Percentiles rank a stretch among this genome's conserved stretches.
These are phyloP conservation scores for Cladosporium sp. DNA, from an alignment of 2,329 filamentous ascomycete genomes.

Conservation along the genomic window DNA sequence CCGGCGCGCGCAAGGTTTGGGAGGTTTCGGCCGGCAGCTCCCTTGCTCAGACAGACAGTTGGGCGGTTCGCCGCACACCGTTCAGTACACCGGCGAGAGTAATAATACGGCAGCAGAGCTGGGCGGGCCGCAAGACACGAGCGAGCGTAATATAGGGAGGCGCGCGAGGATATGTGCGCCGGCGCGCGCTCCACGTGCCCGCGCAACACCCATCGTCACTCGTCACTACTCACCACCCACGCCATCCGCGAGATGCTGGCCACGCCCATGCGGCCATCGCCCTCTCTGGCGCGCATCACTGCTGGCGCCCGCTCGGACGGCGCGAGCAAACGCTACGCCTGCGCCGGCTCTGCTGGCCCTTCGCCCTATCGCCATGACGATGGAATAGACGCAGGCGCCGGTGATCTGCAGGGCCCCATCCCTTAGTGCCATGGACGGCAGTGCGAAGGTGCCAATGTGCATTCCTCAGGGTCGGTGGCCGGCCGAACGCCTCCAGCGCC, in stretches of 20 bases:
- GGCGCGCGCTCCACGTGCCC: slow-evolving; percentile 4
- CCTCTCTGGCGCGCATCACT: too few relatives aligned
- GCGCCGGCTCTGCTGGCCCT: background rate
- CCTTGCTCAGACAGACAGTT: slow-evolving; percentile 11
- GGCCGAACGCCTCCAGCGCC: background rate
- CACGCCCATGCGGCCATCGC: too few relatives aligned
- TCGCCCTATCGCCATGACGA: slow-evolving; percentile 11
- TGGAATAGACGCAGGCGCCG: background rate
- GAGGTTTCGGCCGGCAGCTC: slow-evolving; percentile 3
- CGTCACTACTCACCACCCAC: background rate
- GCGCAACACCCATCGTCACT: slow-evolving; percentile 1
- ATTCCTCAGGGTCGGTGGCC: background rate
- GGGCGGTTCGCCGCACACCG: background rate
- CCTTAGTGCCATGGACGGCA: background rate
- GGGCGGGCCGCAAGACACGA: slow-evolving; percentile 2
- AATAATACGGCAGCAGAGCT: background rate
- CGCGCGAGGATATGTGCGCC: background rate
- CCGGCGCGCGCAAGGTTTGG: background rate
- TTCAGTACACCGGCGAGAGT: too few relatives aligned
- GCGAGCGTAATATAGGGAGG: background rate
- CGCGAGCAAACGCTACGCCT: background rate
- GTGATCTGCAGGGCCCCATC: slow-evolving; percentile 6
- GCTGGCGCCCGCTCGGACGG: background rate
- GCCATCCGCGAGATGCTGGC: too few relatives aligned
- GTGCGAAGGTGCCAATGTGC: background rate